Evolutionary conservation across 148 eudicot genomes (phyloP).

Genomic region (Selenicereus undatus): DNA sequence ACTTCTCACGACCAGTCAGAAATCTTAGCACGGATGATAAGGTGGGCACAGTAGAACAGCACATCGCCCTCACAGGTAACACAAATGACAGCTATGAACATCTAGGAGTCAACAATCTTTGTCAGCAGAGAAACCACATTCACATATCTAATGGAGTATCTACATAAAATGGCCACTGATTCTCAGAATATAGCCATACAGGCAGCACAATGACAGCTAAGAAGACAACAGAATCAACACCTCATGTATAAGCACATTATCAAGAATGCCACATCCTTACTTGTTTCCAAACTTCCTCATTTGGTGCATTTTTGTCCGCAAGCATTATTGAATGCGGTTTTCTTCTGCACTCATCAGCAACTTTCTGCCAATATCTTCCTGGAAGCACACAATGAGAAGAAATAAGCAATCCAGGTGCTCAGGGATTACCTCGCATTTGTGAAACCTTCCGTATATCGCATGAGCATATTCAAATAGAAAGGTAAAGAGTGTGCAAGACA

Average conservation of each 20-base stretch:
- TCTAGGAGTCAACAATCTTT: not conserved
- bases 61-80: not conserved
- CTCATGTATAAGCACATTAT: not conserved
- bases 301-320: constrained; percentile 99
- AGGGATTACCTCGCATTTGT: not conserved
- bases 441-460: not conserved
- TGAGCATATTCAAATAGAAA: not conserved
- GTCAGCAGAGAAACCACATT: not conserved
- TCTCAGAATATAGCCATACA: not conserved
- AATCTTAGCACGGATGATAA: not conserved
- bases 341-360: constrained; percentile 60
- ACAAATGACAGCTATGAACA: not conserved
- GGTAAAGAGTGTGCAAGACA: not conserved
- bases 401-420: not conserved
- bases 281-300: constrained; percentile 96
- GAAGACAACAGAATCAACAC: not conserved
- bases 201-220: not conserved
- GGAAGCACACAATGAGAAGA: constrained; percentile 18
- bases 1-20: not conserved
- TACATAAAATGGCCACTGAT: not conserved
- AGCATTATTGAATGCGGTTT: constrained; percentile 75
- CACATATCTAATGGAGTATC: not conserved
- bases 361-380: constrained; percentile 83
- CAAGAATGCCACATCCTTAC: constrained; percentile 28
- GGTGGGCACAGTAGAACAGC: too few relatives aligned